phyloP scores from a whole-genome alignment of 177 flowering plant species.

The Vitis hybrid region DNA sequence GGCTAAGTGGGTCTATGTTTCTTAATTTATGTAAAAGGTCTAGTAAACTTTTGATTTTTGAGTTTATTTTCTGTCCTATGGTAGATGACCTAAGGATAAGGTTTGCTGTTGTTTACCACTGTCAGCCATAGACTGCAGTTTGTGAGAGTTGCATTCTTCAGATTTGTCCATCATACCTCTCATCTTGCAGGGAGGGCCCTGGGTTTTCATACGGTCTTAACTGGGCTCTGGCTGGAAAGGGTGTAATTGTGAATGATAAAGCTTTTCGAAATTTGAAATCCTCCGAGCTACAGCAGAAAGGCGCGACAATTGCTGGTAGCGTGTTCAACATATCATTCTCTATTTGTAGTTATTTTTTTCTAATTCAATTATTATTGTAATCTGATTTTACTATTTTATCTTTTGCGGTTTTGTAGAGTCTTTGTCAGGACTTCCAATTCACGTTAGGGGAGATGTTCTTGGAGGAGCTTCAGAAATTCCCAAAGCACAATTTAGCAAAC shows the following conservation, averaged over 20 bases:
- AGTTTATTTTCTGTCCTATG: too few relatives aligned
- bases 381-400: neutral
- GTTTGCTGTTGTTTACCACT: neutral
- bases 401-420: slow-evolving; percentile 23
- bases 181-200: slow-evolving; percentile 33
- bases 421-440: slow-evolving; percentile 44
- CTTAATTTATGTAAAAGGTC: too few relatives aligned
- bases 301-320: slow-evolving; percentile 42
- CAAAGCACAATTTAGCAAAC: slow-evolving; percentile 48
- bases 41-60: too few relatives aligned
- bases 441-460: slow-evolving; percentile 35
- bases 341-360: neutral
- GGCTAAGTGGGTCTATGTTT: too few relatives aligned
- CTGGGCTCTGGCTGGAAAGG: slow-evolving; percentile 56
- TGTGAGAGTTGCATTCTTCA: neutral
- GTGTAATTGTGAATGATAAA: slow-evolving; percentile 53
- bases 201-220: slow-evolving; percentile 51
- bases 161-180: neutral
- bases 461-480: slow-evolving; percentile 40
- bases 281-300: slow-evolving; percentile 46
- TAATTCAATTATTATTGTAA: neutral
- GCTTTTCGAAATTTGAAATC: slow-evolving; percentile 47
- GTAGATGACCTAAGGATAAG: neutral
- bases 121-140: neutral
- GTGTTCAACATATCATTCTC: neutral